phyloP scores from a whole-genome alignment of 495 filamentous ascomycete species.

The Daldinia caldariorum region DNA sequence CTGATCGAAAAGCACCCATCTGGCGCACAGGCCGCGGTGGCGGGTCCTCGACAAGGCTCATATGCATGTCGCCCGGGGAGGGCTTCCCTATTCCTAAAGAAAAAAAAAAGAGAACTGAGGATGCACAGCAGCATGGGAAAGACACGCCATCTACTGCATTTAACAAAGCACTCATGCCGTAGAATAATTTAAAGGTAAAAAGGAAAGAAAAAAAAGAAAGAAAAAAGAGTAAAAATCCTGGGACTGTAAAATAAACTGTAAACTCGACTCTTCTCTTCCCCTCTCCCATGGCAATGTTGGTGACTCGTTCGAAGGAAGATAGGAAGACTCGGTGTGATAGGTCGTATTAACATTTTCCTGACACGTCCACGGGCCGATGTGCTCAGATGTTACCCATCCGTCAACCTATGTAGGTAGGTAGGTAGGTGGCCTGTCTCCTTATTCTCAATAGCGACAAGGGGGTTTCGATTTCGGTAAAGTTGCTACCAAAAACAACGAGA shows the following conservation, averaged over 20 bases:
- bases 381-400: conserved; percentile 37
- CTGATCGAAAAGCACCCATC: conserved; percentile 42
- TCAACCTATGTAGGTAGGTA: conserved; percentile 4
- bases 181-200: conserved; percentile 28
- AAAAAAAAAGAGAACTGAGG: conserved; percentile 23
- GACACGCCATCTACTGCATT: conserved; percentile 21
- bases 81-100: conserved; percentile 15
- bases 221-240: conserved; percentile 26
- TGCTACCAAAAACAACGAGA: conserved; percentile 9
- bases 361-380: conserved; percentile 40
- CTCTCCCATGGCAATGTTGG: neutral
- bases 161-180: conserved; percentile 27
- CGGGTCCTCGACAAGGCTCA: conserved; percentile 41
- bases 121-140: conserved; percentile 22
- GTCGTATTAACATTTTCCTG: conserved; percentile 40
- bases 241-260: neutral
- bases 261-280: conserved; percentile 4
- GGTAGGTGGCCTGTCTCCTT: conserved; percentile 18
- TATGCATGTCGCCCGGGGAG: conserved; percentile 36
- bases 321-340: conserved; percentile 30
- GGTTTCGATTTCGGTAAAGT: neutral
- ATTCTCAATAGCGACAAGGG: conserved; percentile 14
- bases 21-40: conserved; percentile 43
- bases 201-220: conserved; percentile 5
- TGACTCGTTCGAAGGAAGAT: conserved; percentile 26